phyloP scores from a whole-genome alignment of 306 rosid genomes.

The Vigna radiata region DNA sequence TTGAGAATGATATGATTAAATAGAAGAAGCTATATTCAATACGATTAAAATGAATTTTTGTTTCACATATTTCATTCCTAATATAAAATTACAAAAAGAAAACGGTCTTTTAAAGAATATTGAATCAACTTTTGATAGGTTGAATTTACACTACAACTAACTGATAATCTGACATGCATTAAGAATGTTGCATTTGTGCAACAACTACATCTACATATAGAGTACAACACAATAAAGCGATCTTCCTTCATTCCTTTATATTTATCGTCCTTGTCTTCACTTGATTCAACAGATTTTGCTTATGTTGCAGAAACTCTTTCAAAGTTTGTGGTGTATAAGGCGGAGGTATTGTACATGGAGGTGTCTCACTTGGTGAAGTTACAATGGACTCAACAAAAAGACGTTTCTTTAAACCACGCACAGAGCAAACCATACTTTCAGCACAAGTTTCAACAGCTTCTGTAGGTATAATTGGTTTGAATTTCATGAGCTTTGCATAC shows the following conservation, averaged over 20 bases:
- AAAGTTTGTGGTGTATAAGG: conserved; percentile 46
- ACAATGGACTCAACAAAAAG: conserved; percentile 51
- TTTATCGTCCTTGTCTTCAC: conserved; percentile 22
- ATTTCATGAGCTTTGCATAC: conserved; percentile 56
- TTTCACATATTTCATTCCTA: background rate
- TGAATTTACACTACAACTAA: background rate
- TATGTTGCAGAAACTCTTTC: conserved; percentile 9
- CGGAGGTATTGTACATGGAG: conserved; percentile 56
- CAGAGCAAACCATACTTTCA: conserved; percentile 40
- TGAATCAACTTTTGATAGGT: background rate
- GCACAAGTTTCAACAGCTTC: conserved; percentile 52
- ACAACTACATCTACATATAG: conserved; percentile 1
- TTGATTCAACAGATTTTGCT: conserved; percentile 12
- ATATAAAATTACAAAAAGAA: background rate
- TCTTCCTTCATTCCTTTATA: background rate
- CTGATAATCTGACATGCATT: background rate
- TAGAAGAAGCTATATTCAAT: background rate
- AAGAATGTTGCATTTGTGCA: background rate
- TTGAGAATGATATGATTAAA: too few relatives aligned
- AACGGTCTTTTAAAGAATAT: background rate
- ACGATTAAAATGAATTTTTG: background rate
- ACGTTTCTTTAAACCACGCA: conserved; percentile 13
- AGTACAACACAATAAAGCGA: background rate
- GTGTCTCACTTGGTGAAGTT: conserved; percentile 45
- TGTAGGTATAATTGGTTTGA: conserved; percentile 51